phyloP scores from a whole-genome alignment of 2,329 filamentous ascomycete genomes.

The Fusarium mundagurra region DNA sequence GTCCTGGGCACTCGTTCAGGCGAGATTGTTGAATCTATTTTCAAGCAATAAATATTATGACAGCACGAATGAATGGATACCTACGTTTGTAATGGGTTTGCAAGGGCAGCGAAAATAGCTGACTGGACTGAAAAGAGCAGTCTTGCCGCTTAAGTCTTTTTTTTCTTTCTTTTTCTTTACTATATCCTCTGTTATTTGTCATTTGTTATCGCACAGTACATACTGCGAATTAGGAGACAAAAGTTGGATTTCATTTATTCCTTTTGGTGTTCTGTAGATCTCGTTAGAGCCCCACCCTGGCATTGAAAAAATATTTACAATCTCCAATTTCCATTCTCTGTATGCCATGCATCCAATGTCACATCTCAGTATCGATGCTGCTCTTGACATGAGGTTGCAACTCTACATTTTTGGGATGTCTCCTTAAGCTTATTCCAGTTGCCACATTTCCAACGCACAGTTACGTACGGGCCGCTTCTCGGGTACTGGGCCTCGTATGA shows the following conservation, averaged over 20 bases:
- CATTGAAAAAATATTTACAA: constrained; percentile 2
- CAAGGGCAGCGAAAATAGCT: constrained; percentile 39
- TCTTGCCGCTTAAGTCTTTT: constrained; percentile 17
- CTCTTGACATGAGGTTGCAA: neutral
- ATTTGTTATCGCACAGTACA: constrained; percentile 12
- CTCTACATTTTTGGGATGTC: neutral
- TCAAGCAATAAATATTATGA: constrained; percentile 52
- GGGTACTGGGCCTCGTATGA: neutral
- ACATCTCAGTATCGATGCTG: neutral
- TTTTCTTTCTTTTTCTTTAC: constrained; percentile 12
- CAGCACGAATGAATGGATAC: constrained; percentile 34
- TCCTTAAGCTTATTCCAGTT: neutral
- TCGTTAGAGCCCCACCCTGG: constrained; percentile 15
- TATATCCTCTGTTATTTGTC: constrained; percentile 26
- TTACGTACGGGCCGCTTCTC: neutral
- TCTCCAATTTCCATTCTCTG: neutral
- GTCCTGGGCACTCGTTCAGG: constrained; percentile 80
- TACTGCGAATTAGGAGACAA: constrained; percentile 7
- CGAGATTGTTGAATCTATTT: constrained; percentile 81
- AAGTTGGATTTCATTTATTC: constrained; percentile 8
- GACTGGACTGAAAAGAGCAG: constrained; percentile 24
- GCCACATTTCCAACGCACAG: neutral
- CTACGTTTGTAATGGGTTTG: constrained; percentile 36
- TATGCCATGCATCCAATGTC: neutral
- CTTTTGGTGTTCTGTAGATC: constrained; percentile 28